Base-by-base conservation (phyloP, 2,329 filamentous ascomycete genomes). In the Aspergillus neotritici region DNA sequence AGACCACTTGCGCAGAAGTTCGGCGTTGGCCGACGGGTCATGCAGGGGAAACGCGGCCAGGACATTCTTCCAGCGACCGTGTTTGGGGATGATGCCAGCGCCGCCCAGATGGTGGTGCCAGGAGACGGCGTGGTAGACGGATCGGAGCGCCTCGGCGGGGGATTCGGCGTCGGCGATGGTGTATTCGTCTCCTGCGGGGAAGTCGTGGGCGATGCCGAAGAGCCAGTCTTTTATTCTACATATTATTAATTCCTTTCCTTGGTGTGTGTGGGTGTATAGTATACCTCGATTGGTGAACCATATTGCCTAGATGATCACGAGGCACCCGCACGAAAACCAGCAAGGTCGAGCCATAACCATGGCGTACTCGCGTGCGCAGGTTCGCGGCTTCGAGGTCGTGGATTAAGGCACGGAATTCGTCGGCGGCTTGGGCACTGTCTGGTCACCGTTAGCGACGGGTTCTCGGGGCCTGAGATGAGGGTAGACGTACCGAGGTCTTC, bases 171-270 rank as follows among this genome's bases (percentile, higher is more conserved):
- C 84, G 40, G 94, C 78, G 11, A 83, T 78, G 46, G 80, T 74
- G 37, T 77, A 70, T 13, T 87, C 80, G 53, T 94, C 82, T 59
- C 82, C 83, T 43, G 82, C 78, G 0, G 91, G 91, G 30, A 88
- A 82, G 14, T 80, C 78, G 38, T 86, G 78, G 50, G 88, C 83
- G 42, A 96, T 84, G 40, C 90, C 89, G 62, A 93, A 85, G 29
- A 97, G 80, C 88, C 90, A 98, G 68, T 97, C 93, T 62, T 89
- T 86, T 13, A 96, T 83, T 51, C 93, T 86, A 45, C 6, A 38
- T 2, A 6, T 5, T n/a, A 13, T 51, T 16, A 50, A 36, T 28
- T 38, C 3, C 9, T 39, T 2, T 9, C 32, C 16, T 5, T 16
- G n/a, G 34, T 10, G 5, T n/a, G 6, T 10, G 2, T n/a, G 40